These are phyloP conservation scores for Taphrina deformans DNA, from an alignment of 1,139 yeast genomes.

Conservation along the genomic window DNA sequence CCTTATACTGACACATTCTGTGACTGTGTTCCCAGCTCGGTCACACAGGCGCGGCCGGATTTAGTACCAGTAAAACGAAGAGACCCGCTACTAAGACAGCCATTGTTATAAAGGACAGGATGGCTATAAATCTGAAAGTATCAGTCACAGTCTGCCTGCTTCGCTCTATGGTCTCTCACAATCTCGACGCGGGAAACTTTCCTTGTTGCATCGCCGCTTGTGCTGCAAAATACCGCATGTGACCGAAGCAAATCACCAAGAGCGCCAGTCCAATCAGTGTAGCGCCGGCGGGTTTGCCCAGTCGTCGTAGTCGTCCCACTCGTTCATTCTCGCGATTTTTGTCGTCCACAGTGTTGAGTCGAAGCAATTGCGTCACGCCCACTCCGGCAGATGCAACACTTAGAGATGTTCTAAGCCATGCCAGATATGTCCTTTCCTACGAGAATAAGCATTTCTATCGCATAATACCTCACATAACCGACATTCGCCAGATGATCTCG, in stretches of 20 bases:
- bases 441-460: neutral
- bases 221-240: conserved; percentile 14
- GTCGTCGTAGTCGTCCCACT: conserved; percentile 7
- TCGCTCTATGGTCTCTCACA: neutral
- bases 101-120: neutral
- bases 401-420: conserved; percentile 26
- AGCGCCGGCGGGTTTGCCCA: conserved; percentile 32
- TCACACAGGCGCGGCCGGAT: conserved; percentile 2
- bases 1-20: neutral
- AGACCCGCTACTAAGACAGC: neutral
- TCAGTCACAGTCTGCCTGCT: neutral
- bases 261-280: conserved; percentile 16
- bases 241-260: conserved; percentile 17
- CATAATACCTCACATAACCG: neutral
- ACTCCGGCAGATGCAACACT: conserved; percentile 30
- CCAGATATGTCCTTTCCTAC: conserved; percentile 22
- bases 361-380: conserved; percentile 23
- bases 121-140: neutral
- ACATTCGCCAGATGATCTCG: conserved; percentile 31
- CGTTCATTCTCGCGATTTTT: neutral
- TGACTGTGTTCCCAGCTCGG: neutral
- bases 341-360: conserved; percentile 13
- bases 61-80: neutral
- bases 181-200: conserved; percentile 17
- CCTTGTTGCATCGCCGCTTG: conserved; percentile 27